Evolutionary conservation across 192 early-diverging fungal genomes (phyloP), one percentile per base, ranked within the genome.

Genomic region (Jimgerdemannia flammicorona): DNA sequence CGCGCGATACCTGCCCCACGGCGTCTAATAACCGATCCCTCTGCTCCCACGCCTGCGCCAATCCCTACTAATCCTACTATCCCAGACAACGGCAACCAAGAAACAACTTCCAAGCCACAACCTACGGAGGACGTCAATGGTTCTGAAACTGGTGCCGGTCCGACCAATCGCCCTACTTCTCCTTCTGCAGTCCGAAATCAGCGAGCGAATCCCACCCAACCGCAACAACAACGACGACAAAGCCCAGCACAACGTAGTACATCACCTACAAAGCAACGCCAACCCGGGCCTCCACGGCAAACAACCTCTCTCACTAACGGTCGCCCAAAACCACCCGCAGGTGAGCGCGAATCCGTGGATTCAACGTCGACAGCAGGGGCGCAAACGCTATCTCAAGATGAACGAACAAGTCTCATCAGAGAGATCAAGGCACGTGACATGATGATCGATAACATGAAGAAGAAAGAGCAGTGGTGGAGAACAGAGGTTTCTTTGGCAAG

Each of bases 381-480:
- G n/a, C 3, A 4, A n/a, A 40, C 74, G n/a, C 67, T 68, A 3
- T 42, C 72, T 19, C 65, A 54, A 19, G 76, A 76, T 7, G 79
- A 83, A 65, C 72, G 79, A 40, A 72, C 76, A 14, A 66, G 66
- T 67, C 70, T 70, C 19, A 63, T 70, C 29, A 42, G 72, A 44
- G 77, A 84, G 43, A 71, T 85, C 4, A 41, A 73, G 11, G 68
- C 76, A 10, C 70, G 71, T 3, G 82, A 85, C 74, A 29, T 44
- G 3, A 40, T 72, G n/a, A 83, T 81, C 67, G 3, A 19, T 11
- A 64, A 74, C 43, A 75, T 81, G 69, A 83, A 78, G 65, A 83
- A 78, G 43, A 81, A 77, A 40, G 84, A 85, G 73, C 78, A 78
- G 40, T 85, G 82, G 82, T 83, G 80, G 80, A 69, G 77, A 43